A percentile compares a stretch with the other conserved stretches of the same genome.
Conservation (phyloP, 148 eudicot genomes). For the Fagopyrum esculentum region DNA sequence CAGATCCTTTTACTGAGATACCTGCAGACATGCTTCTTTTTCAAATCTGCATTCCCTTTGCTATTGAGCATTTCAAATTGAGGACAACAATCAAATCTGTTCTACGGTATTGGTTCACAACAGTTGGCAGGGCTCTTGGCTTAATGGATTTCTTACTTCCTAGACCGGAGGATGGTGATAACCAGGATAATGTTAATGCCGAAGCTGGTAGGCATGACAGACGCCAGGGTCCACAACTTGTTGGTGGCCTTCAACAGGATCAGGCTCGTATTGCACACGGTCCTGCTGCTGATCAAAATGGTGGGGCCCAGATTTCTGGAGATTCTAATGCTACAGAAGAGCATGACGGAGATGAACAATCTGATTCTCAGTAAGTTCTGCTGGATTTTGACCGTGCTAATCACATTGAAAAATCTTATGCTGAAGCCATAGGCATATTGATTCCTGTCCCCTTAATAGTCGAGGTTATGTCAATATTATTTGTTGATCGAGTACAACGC, state of each 20-base stretch:
- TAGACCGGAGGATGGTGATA: slow-evolving; percentile 59
- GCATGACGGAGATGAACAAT: slow-evolving; percentile 57
- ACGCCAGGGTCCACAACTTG: slow-evolving; percentile 35
- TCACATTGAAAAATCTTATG: background rate
- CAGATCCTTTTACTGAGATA: slow-evolving; percentile 95
- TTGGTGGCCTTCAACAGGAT: slow-evolving; percentile 45
- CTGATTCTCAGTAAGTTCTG: slow-evolving; percentile 76
- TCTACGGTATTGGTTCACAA: slow-evolving; percentile 88
- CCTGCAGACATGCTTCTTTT: slow-evolving; percentile 93
- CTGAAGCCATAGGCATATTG: background rate
- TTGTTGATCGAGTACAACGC: background rate
- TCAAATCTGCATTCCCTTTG: slow-evolving; percentile 96
- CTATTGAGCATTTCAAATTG: slow-evolving; percentile 84
- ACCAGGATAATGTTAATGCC: slow-evolving; percentile 62
- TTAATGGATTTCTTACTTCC: slow-evolving; percentile 82
- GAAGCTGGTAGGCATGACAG: slow-evolving; percentile 65
- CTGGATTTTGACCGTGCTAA: background rate
- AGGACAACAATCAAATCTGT: slow-evolving; percentile 76
- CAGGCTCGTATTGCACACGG: slow-evolving; percentile 32
- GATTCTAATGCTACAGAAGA: slow-evolving; percentile 44
- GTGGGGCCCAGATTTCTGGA: slow-evolving; percentile 21
- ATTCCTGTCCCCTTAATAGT: background rate
- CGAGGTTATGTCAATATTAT: background rate
- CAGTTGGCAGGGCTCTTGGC: slow-evolving; percentile 87
- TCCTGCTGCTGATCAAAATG: slow-evolving; percentile 40